Evolutionary conservation across 2,329 filamentous ascomycete genomes (phyloP), one percentile per base, ranked within the genome.

Genomic region (Capronia coronata): DNA sequence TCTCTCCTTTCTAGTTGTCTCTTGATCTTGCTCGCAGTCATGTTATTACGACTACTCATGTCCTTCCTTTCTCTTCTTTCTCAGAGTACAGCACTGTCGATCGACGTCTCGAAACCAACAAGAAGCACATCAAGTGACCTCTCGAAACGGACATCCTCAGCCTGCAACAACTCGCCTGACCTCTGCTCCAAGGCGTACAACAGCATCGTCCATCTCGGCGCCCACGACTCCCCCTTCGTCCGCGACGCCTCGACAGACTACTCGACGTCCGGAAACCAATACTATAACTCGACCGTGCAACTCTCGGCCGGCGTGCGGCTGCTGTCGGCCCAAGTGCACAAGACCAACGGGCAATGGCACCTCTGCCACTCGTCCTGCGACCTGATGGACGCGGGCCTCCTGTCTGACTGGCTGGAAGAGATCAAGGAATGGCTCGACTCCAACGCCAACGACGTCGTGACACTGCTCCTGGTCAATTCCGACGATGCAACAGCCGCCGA

Each of bases 91-190:
- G 55, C 55, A 10, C 42, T 46, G 6, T 55, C 47, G 22, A 11
- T 52, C 19, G 43, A 52, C 18, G 42, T 42, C 18, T 29, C 39
- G 13, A 35, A 34, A 43, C 51, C 23, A 5, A 5, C 48, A 16
- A 41, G 43, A 18, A 51, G 48, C 9, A 44, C 51, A 5, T 52
- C 46, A 22, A 14, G 48, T 22, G 41, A 51, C 14, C 43, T 44
- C 16, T 39, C 41, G 11, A 34, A 38, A 38, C 51, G 57, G 18
- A 46, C 66, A 16, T 48, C 66, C 9, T 68, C 67, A 18, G 79
- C 82, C 25, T 93, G 87, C 77, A 93, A 93, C 71, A 91, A 91
- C 73, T 88, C 84, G 1, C 84, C 86, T 0, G 70, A 75, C 37
- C 77, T 93, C 34, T 93, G 87, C 72, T 72, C 70, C 54, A 79